Percentiles rank a stretch among this genome's conserved stretches.
Conservation (phyloP, 78 protist species). For the Dictyostelium intermedium region DNA sequence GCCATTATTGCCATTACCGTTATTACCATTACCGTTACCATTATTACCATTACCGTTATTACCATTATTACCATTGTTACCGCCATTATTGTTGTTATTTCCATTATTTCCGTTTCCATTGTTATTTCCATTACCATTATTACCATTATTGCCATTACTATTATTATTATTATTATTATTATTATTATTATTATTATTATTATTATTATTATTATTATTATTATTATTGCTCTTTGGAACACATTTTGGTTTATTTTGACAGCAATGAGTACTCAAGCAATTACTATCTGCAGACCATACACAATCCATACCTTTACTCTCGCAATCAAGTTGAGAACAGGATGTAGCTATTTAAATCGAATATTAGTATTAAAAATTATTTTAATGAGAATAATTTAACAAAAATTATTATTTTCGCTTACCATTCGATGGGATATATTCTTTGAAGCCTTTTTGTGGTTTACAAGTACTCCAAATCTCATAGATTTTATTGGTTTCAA, state of each 20-base stretch:
- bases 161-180: not conserved
- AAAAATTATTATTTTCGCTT: not conserved
- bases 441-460: not conserved
- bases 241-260: conserved; percentile 21
- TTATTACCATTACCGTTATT: not conserved
- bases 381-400: not conserved
- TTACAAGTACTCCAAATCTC: conserved; percentile 29
- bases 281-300: not conserved
- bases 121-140: not conserved
- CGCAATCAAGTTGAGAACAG: conserved; percentile 24
- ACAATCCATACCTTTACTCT: conserved; percentile 1
- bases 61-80: not conserved
- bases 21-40: not conserved
- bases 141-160: too few relatives aligned
- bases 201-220: not conserved
- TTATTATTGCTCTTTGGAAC: not conserved
- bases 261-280: conserved; percentile 27
- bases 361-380: not conserved
- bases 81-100: not conserved
- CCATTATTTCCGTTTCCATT: not conserved
- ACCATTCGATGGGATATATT: not conserved
- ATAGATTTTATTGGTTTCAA: not conserved
- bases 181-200: not conserved
- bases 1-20: not conserved
- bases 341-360: not conserved